These are phyloP conservation scores for Talaromyces sp. DNA, from an alignment of 2,329 filamentous ascomycete species.

Conservation along the genomic window DNA sequence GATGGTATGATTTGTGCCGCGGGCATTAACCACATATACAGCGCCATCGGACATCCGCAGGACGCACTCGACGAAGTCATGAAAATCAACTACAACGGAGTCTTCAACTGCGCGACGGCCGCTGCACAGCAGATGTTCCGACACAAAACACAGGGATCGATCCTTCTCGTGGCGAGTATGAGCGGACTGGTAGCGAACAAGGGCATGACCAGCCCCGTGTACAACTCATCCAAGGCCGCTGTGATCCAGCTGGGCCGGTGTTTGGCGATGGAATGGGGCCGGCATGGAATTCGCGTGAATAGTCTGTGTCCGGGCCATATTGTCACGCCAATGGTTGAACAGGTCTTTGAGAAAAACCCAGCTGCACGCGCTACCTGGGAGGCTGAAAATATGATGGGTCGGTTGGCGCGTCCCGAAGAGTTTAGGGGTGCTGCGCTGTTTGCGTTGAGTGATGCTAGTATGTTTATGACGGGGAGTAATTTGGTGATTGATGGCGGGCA, in stretches of 20 bases:
- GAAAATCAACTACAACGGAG: slow-evolving; percentile 46
- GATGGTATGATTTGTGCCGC: slow-evolving; percentile 40
- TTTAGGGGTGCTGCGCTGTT: slow-evolving; percentile 63
- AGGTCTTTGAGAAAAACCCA: slow-evolving; percentile 69
- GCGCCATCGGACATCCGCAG: slow-evolving; percentile 36
- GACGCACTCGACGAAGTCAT: slow-evolving; percentile 39
- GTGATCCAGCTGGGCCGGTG: slow-evolving; percentile 48
- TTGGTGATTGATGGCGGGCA: slow-evolving; percentile 68
- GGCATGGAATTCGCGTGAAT: slow-evolving; percentile 49
- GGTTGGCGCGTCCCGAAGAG: slow-evolving; percentile 51
- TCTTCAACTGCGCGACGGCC: slow-evolving; percentile 43
- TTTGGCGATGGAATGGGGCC: slow-evolving; percentile 50
- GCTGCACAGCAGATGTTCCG: slow-evolving; percentile 45
- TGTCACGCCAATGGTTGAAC: slow-evolving; percentile 69
- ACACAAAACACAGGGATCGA: slow-evolving; percentile 44
- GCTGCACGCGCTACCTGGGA: slow-evolving; percentile 46
- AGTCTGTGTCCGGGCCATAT: slow-evolving; percentile 50
- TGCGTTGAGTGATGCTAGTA: slow-evolving; percentile 60
- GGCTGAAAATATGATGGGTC: slow-evolving; percentile 46
- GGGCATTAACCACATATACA: slow-evolving; percentile 37
- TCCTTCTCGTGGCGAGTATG: slow-evolving; percentile 48
- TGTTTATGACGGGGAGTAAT: slow-evolving; percentile 65
- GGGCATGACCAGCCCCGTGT: slow-evolving; percentile 37
- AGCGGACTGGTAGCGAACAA: slow-evolving; percentile 46
- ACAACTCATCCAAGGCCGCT: slow-evolving; percentile 51